Conservation (phyloP, 1,284 basidiomycete genomes). For the Ustilago trichophora region DNA sequence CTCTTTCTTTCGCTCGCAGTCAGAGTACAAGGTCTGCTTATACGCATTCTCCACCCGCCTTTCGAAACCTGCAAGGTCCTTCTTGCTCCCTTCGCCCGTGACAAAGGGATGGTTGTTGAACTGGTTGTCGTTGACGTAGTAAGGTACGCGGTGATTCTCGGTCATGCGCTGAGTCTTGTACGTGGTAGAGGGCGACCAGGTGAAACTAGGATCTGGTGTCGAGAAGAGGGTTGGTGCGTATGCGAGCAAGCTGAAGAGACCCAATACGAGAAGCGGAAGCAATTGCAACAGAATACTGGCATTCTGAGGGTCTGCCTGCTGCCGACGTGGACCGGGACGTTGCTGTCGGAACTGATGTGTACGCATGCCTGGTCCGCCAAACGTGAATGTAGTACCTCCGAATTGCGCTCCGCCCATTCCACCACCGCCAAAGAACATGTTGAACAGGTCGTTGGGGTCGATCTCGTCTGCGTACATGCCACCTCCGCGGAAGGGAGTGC, state of each 20-base stretch:
- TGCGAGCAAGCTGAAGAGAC: conserved; percentile 76
- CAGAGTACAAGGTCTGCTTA: conserved; percentile 48
- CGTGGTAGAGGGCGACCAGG: conserved; percentile 71
- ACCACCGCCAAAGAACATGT: conserved; percentile 95
- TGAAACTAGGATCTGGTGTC: conserved; percentile 81
- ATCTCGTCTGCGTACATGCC: conserved; percentile 75
- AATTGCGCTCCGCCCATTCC: conserved; percentile 63
- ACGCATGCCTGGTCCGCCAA: conserved; percentile 61
- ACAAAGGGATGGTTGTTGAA: conserved; percentile 78
- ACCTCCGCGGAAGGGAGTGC: conserved; percentile 31
- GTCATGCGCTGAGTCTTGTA: conserved; percentile 70
- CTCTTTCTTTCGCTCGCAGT: conserved; percentile 46
- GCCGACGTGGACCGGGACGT: conserved; percentile 54
- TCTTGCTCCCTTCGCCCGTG: conserved; percentile 34
- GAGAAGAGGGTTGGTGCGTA: conserved; percentile 78
- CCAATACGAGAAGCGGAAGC: conserved; percentile 74
- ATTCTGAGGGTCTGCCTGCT: conserved; percentile 69
- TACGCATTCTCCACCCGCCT: conserved; percentile 51
- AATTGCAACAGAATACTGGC: conserved; percentile 82
- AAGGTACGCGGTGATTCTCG: conserved; percentile 75
- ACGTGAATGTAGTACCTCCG: conserved; percentile 57
- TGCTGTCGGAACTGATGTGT: conserved; percentile 52
- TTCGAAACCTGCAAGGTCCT: conserved; percentile 47
- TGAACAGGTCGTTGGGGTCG: conserved; percentile 95
- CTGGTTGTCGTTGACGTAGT: conserved; percentile 84